Conservation (phyloP, 345 rosid genomes). For the Rhodamnia rubescens region DNA sequence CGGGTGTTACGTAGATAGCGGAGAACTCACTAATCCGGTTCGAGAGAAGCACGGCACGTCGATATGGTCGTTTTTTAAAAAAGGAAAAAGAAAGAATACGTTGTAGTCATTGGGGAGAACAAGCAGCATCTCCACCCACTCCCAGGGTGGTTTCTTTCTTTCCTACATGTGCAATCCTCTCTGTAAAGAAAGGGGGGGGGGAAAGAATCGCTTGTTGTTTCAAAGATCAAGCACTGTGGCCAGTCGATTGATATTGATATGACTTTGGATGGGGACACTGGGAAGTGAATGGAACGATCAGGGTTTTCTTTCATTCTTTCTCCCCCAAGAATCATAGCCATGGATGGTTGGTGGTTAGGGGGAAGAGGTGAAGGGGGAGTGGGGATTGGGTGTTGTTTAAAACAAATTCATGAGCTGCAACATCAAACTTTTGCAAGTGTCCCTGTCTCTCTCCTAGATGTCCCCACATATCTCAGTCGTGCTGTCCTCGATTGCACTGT, state of each 20-base stretch:
- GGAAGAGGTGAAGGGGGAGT: slow-evolving; percentile 15
- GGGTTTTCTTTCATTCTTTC: slow-evolving; percentile 3
- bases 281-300: slow-evolving; percentile 11
- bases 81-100: background rate
- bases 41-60: background rate
- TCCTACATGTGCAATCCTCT: slow-evolving; percentile 79
- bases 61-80: background rate
- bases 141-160: slow-evolving; percentile 28
- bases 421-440: slow-evolving; percentile 11
- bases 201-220: background rate
- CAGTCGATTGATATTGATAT: slow-evolving; percentile 35
- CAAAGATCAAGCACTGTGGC: slow-evolving; percentile 10
- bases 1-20: background rate
- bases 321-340: slow-evolving; percentile 12
- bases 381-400: slow-evolving; percentile 19
- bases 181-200: slow-evolving; percentile 57
- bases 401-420: slow-evolving; percentile 2
- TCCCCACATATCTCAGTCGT: slow-evolving; percentile 41
- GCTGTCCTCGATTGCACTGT: slow-evolving; percentile 29
- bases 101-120: slow-evolving; percentile 11
- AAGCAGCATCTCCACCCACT: slow-evolving; percentile 59
- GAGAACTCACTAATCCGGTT: background rate
- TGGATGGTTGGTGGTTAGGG: slow-evolving; percentile 70
- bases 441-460: slow-evolving; percentile 1
- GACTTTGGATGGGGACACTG: slow-evolving; percentile 49